These are phyloP conservation scores for Aspergillus brunneoviolaceus DNA, from an alignment of 2,329 filamentous ascomycete genomes.

Conservation along the genomic window DNA sequence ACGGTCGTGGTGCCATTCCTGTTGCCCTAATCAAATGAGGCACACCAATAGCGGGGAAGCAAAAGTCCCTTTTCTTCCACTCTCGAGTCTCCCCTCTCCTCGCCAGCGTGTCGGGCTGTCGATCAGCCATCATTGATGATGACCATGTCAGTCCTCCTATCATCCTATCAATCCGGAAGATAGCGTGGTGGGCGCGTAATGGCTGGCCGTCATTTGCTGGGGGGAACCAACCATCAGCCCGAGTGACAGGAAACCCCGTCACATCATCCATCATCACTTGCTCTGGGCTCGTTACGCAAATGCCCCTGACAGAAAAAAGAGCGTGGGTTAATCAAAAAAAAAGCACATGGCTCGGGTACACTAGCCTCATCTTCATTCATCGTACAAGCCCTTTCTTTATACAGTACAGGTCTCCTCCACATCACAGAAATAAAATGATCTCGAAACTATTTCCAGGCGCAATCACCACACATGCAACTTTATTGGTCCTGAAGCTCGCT, in stretches of 20 bases:
- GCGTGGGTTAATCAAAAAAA: background rate
- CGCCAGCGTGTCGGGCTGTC: conserved; percentile 19
- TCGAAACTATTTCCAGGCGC: background rate
- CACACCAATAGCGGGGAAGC: background rate
- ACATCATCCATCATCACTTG: background rate
- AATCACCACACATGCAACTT: conserved; percentile 2
- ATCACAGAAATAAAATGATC: background rate
- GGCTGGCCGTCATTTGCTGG: conserved; percentile 19
- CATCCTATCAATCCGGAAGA: conserved; percentile 5
- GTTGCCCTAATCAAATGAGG: conserved; percentile 5
- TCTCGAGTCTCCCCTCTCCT: background rate
- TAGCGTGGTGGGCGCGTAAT: conserved; percentile 24
- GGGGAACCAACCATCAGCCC: background rate
- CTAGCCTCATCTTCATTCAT: background rate
- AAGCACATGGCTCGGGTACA: background rate
- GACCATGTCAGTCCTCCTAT: conserved; percentile 14
- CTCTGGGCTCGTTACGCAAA: background rate
- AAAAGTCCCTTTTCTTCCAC: background rate
- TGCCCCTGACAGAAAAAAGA: background rate
- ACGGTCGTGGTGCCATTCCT: conserved; percentile 9
- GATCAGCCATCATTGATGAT: conserved; percentile 14
- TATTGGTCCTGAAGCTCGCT: background rate
- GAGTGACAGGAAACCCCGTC: background rate
- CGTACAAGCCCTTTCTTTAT: background rate
- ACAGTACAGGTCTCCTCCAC: too few relatives aligned